Evolutionary conservation across 2,329 filamentous ascomycete genomes (phyloP), one percentile per base, ranked within the genome.

Genomic region (Ophiostoma australiae): DNA sequence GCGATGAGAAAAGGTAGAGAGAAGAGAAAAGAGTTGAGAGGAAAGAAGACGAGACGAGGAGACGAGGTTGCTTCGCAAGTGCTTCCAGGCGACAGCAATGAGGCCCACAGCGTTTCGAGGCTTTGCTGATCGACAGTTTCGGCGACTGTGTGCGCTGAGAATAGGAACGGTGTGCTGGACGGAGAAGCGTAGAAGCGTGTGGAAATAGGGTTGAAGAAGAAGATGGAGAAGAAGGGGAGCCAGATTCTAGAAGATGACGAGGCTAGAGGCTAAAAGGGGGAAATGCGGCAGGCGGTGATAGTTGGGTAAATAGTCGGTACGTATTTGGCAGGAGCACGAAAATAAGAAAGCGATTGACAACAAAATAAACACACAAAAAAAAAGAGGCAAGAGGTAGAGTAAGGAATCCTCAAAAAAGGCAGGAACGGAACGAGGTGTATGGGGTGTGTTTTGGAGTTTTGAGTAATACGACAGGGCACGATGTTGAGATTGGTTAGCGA

Each of bases 51-150:
- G 3, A 58, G 52, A 58, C 10, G 52, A 31, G n/a, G n/a, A 58
- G 52, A 58, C 52, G 66, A 35, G 27, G 63, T n/a, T n/a, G 44
- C 44, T 20, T 48, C 17, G 13, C 15, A 17, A 20, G 17, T 37
- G 68, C 71, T 69, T 66, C 66, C 52, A 70, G 69, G 41, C 70
- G 71, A 71, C 72, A 68, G 71, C 69, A 70, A 33, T 13, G 48
- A 35, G 27, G 63, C 15, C 52, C 44, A 72, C 44, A 71, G 70
- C 74, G 78, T 80, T 80, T 80, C 78, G 79, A 76, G 76, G 77
- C 76, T 75, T 75, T 78, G 77, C 74, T 79, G 79, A 80, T 80
- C 78, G 78, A 77, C 78, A 76, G 79, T 80, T 80, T 80, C 78
- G 78, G 77, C 74, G 75, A 75, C 74, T 37, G 41, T 70, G 63